phyloP scores from a whole-genome alignment of 371 early-diverging fungal species.

The Coemansia sp. region DNA sequence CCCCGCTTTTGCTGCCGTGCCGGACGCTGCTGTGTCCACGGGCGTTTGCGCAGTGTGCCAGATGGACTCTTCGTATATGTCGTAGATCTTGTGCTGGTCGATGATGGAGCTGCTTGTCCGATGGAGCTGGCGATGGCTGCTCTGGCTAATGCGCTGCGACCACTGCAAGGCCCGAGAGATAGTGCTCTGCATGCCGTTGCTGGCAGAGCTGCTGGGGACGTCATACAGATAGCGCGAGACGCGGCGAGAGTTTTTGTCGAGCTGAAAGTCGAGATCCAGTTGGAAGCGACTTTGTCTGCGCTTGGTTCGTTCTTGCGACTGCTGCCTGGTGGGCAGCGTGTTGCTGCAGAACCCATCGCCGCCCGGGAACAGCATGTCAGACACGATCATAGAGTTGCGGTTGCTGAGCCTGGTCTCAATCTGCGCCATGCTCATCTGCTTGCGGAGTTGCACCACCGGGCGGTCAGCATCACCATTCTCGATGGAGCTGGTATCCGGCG shows the following conservation, averaged over 20 bases:
- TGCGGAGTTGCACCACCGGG: slow-evolving; percentile 6
- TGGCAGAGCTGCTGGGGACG: slow-evolving; percentile 20
- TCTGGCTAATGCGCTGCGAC: slow-evolving; percentile 35
- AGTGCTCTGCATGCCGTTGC: slow-evolving; percentile 24
- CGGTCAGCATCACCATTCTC: background rate
- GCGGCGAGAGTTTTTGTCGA: slow-evolving; percentile 14
- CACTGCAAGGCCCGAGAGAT: slow-evolving; percentile 33
- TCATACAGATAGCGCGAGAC: slow-evolving; percentile 44
- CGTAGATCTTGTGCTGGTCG: slow-evolving; percentile 48
- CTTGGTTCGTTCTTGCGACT: background rate
- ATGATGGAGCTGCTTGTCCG: slow-evolving; percentile 20
- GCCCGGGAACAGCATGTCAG: slow-evolving; percentile 15
- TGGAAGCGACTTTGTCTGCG: slow-evolving; percentile 5
- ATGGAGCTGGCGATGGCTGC: slow-evolving; percentile 7
- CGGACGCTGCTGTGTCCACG: background rate
- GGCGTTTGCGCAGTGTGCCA: slow-evolving; percentile 30
- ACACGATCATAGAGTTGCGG: slow-evolving; percentile 41
- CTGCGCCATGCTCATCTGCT: slow-evolving; percentile 38
- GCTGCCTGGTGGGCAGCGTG: background rate
- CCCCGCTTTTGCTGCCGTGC: background rate
- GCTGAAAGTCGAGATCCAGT: slow-evolving; percentile 7
- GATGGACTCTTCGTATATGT: slow-evolving; percentile 47
- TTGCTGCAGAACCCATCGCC: background rate
- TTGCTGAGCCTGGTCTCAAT: slow-evolving; percentile 16
- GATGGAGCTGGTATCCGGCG: background rate